phyloP scores from a whole-genome alignment of 1,139 yeast genomes.

The Scheffersomyces insectosa region DNA sequence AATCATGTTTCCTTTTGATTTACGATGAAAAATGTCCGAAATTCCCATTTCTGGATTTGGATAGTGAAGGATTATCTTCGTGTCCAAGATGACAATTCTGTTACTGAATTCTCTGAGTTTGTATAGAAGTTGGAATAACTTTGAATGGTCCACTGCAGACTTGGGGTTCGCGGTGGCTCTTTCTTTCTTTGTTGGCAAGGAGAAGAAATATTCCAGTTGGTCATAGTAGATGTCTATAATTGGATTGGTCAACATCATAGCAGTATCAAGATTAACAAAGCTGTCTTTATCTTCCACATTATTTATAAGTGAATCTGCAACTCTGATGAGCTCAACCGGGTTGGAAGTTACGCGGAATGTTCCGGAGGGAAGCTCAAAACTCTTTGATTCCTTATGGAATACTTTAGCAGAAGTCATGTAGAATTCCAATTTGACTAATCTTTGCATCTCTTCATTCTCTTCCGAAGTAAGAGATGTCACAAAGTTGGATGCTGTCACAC shows the following conservation, averaged over 20 bases:
- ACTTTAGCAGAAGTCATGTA: conserved; percentile 30
- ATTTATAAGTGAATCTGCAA: conserved; percentile 12
- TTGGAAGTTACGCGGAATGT: conserved; percentile 17
- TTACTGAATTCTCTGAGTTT: conserved; percentile 22
- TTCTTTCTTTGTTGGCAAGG: conserved; percentile 7
- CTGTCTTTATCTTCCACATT: conserved; percentile 8
- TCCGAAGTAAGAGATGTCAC: conserved; percentile 15
- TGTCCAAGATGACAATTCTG: conserved; percentile 35
- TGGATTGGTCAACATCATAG: conserved; percentile 30
- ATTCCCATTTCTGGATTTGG: conserved; percentile 22
- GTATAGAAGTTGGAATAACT: conserved; percentile 11
- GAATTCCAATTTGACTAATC: conserved; percentile 15
- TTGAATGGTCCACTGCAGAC: background rate
- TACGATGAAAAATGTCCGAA: conserved; percentile 24
- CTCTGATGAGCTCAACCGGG: conserved; percentile 10
- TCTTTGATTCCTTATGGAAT: conserved; percentile 29
- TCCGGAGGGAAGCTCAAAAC: conserved; percentile 41
- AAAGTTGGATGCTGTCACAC: conserved; percentile 22
- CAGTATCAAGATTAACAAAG: conserved; percentile 12
- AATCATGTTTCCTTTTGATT: conserved; percentile 28
- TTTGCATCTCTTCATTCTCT: conserved; percentile 12
- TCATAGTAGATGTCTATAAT: conserved; percentile 40
- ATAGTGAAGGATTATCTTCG: conserved; percentile 29
- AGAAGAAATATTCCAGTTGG: conserved; percentile 25
- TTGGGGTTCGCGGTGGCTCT: conserved; percentile 3